Base-by-base conservation (phyloP, 2,329 filamentous ascomycete genomes). In the Penicillium sp. region DNA sequence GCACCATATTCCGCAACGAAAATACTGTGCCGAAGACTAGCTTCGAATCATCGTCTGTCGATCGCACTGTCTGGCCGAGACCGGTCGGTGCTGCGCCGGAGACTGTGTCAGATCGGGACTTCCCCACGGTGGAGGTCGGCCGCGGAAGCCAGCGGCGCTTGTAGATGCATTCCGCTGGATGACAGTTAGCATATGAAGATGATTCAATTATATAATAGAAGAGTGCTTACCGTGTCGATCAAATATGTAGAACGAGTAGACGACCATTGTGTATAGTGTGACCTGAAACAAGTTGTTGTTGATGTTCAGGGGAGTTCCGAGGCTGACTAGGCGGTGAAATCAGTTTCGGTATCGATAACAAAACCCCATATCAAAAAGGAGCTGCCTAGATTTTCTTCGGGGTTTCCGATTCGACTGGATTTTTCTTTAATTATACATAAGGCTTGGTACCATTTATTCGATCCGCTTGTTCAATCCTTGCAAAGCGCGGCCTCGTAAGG, bases 211-310 rank as follows among this genome's bases (percentile, higher is more conserved):
- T 23, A 55, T 29, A 53, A 44, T 25, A 47, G 39, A 2, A 6
- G 21, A 27, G 41, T 44, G 48, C 39, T 73, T 83, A 97, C 94
- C 96, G 78, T 99, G 94, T 65, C 94, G 89, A 79, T 99, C 94
- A 75, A 99, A 99, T 73, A 99, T 97, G 82, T 96, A 96, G 79
- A 99, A 96, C 59, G 92, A 93, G 79, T 96, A 97, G 76, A 97
- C 90, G 60, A 89, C 88, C 94, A 99, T 97, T 72, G 68, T 80
- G 61, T 41, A n/a, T 33, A 12, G 23, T 45, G 19, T 21, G 29
- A 44, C 17, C 44, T 19, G 31, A 36, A 27, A 23, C 31, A 53
- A 41, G 53, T 49, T 36, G 44, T 54, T 53, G 58, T 60, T 60
- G 59, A 58, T 65, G 64, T 63, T 65, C 65, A 65, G 63, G 65